A percentile compares a stretch with the other conserved stretches of the same genome.
phyloP scores from a whole-genome alignment of 23 red algal species.

The Gracilaria domingensis region DNA sequence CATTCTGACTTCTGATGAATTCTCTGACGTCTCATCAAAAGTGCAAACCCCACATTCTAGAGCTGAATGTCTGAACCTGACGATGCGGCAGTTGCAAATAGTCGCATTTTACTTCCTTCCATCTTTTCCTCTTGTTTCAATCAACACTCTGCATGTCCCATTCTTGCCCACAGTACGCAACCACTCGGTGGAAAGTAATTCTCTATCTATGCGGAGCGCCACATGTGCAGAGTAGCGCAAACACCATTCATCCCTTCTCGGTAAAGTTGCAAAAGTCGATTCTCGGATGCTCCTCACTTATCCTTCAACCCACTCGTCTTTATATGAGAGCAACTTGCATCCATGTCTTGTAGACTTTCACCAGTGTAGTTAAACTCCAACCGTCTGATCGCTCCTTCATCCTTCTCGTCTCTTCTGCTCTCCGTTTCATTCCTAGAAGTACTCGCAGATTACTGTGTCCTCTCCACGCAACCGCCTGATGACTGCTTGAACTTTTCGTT shows the following conservation, averaged over 20 bases:
- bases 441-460: slow-evolving; percentile 6
- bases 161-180: slow-evolving; percentile 76
- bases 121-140: slow-evolving; percentile 53
- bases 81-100: slow-evolving; percentile 4
- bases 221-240: slow-evolving; percentile 89
- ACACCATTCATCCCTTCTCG: slow-evolving; percentile 3
- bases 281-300: slow-evolving; percentile 52
- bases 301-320: slow-evolving; percentile 34
- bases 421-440: slow-evolving; percentile 45
- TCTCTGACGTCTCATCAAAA: slow-evolving; percentile 33
- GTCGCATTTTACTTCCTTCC: slow-evolving; percentile 27
- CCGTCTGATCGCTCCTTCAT: neutral
- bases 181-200: slow-evolving; percentile 88
- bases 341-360: slow-evolving; percentile 4
- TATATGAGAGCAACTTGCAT: neutral
- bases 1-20: neutral
- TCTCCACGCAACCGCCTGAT: slow-evolving; percentile 53
- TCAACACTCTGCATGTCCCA: slow-evolving; percentile 59
- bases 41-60: slow-evolving; percentile 79
- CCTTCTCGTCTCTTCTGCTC: neutral
- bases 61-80: slow-evolving; percentile 66
- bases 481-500: slow-evolving; percentile 20
- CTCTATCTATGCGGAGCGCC: slow-evolving; percentile 86
- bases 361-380: neutral
- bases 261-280: slow-evolving; percentile 33